These are phyloP conservation scores for Lolium perenne DNA, from an alignment of 176 grass and related monocot genomes.

Conservation along the genomic window DNA sequence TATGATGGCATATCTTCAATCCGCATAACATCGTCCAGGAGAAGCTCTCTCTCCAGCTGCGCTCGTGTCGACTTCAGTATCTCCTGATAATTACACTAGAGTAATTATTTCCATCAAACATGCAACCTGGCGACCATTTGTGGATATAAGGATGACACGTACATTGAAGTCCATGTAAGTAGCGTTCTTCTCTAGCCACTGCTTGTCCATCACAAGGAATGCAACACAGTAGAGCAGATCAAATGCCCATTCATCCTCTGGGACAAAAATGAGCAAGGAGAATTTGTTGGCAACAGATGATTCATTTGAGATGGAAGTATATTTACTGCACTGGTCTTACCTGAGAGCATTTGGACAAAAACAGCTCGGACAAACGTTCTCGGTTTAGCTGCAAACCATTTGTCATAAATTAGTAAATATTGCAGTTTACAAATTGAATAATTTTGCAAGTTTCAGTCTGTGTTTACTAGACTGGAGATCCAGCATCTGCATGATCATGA, in stretches of 20 bases:
- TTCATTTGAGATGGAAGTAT: background rate
- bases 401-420: slow-evolving; percentile 18
- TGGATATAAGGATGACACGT: slow-evolving; percentile 5
- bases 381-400: slow-evolving; percentile 67
- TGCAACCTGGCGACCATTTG: background rate
- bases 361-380: slow-evolving; percentile 97
- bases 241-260: slow-evolving; percentile 99
- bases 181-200: slow-evolving; percentile 95
- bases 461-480: slow-evolving; percentile 82
- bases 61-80: slow-evolving; percentile 73
- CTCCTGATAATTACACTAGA: slow-evolving; percentile 52
- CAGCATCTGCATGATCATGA: slow-evolving; percentile 99
- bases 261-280: slow-evolving; percentile 22
- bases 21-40: slow-evolving; percentile 85
- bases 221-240: slow-evolving; percentile 94
- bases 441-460: background rate
- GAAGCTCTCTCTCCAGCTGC: slow-evolving; percentile 89
- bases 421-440: background rate
- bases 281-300: slow-evolving; percentile 21
- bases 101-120: background rate
- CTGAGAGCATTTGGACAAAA: slow-evolving; percentile 98
- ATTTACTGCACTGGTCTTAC: slow-evolving; percentile 37
- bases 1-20: slow-evolving; percentile 99
- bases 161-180: slow-evolving; percentile 99
- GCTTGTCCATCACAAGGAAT: slow-evolving; percentile 96